Evolutionary conservation across 2,329 filamentous ascomycete genomes (phyloP), one percentile per base, ranked within the genome.

Genomic region (Curvularia verruculosa): DNA sequence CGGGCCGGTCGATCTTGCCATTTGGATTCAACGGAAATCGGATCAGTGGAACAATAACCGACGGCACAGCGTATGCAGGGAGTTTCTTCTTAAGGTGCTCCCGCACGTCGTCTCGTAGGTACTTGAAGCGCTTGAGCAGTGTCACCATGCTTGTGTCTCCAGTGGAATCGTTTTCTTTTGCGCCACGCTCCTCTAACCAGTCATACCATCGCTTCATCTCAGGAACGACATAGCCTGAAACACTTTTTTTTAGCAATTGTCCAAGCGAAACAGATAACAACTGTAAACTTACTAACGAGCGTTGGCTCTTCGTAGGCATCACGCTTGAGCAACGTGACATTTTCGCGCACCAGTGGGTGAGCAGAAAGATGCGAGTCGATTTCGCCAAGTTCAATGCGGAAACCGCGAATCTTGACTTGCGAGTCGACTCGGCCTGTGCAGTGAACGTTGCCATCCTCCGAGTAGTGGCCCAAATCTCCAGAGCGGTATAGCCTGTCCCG

Each of bases 391-490:
- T 99, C 95, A 65, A 99, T 96, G 59, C 94, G 85, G 83, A 97
- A 98, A 1, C 94, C 94, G 58, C 95, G 89, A 64, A 98, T 94
- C 82, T 98, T 99, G 80, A 97, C 91, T 74, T 98, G 94, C 65
- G 89, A 85, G 71, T 98, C 94, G 23, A 87, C 87, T 56, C 95
- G 84, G 21, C 94, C 94, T 9, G 89, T 88, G 70, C 87, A 90
- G 69, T 90, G 89, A 10, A 92, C 89, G 63, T 89, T 87, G 34
- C 90, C 91, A 43, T 86, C 83, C 2, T 83, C 81, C 49, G 86
- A 85, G 70, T 90, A 93, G 55, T 87, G 82, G 3, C 94, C 94
- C 3, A 99, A 80, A 74, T 98, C 94, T 24, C 94, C 95, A 37
- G 89, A 95, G 19, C 90, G 81, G 77, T 99, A 98, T 49, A 98